phyloP scores from a whole-genome alignment of 495 filamentous ascomycete genomes.

The Acidomyces sp. region DNA sequence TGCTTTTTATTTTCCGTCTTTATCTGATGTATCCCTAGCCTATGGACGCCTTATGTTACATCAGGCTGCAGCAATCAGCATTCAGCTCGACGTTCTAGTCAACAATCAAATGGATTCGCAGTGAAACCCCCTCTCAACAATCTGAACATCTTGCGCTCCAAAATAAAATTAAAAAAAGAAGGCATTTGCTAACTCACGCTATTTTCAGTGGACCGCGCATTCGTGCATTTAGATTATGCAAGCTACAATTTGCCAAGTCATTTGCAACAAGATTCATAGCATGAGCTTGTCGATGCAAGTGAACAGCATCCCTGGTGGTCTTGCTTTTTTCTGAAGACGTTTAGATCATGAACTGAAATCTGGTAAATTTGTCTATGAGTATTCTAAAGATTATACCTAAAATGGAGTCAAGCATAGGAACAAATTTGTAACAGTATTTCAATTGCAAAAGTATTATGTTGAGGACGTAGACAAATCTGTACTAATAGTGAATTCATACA shows the following conservation, averaged over 20 bases:
- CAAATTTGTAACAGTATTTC: too few species aligned
- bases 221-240: constrained; percentile 75
- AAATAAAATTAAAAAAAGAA: background rate
- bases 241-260: constrained; percentile 74
- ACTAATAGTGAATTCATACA: too few species aligned
- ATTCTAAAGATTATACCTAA: too few species aligned
- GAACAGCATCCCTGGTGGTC: too few species aligned
- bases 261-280: constrained; percentile 50
- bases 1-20: constrained; percentile 25
- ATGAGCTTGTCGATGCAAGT: background rate
- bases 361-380: too few species aligned
- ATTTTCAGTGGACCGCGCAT: constrained; percentile 40
- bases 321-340: too few species aligned
- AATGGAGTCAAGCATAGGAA: too few species aligned
- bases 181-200: background rate
- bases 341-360: too few species aligned
- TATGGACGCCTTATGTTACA: background rate
- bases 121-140: background rate
- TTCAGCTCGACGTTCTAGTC: background rate
- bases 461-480: too few species aligned
- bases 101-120: background rate
- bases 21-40: constrained; percentile 3
- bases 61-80: background rate
- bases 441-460: too few species aligned
- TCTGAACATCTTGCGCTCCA: background rate